phyloP scores from a whole-genome alignment of 805 yeast species.

The Saturnispora silvae region DNA sequence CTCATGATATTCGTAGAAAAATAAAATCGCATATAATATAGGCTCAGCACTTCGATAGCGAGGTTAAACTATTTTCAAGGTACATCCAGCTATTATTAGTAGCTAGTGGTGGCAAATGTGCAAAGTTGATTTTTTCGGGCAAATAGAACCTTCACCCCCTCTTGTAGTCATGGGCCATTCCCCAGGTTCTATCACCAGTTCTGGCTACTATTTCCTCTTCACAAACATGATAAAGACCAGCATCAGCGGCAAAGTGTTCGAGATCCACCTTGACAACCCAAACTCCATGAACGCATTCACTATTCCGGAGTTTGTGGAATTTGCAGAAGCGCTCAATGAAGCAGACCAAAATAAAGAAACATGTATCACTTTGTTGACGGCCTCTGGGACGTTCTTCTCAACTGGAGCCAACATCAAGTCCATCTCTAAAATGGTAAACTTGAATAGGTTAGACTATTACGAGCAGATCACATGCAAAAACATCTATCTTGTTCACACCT shows the following conservation, averaged over 20 bases:
- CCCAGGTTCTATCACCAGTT: background rate
- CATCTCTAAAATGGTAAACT: slow-evolving; percentile 22
- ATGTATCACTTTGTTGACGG: slow-evolving; percentile 51
- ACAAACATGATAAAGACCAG: slow-evolving; percentile 4
- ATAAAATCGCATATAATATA: background rate
- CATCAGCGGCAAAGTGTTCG: slow-evolving; percentile 20
- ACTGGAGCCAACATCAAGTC: slow-evolving; percentile 70
- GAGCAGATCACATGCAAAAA: slow-evolving; percentile 46
- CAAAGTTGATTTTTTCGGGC: no score
- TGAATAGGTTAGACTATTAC: slow-evolving; percentile 17
- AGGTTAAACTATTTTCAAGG: background rate
- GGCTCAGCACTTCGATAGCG: background rate
- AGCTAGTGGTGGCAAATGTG: no score
- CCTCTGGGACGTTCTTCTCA: slow-evolving; percentile 67
- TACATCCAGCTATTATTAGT: no score
- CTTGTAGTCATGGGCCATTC: background rate
- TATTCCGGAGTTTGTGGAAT: slow-evolving; percentile 48
- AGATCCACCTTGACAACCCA: slow-evolving; percentile 61
- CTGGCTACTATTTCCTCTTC: no score
- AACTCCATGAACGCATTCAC: slow-evolving; percentile 54
- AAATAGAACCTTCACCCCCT: background rate
- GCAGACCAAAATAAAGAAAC: slow-evolving; percentile 59
- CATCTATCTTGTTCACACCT: slow-evolving; percentile 53
- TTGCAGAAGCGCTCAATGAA: slow-evolving; percentile 47
- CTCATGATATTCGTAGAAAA: no score